Evolutionary conservation across 148 eudicot species (phyloP).

Genomic region (Rheum nobile): DNA sequence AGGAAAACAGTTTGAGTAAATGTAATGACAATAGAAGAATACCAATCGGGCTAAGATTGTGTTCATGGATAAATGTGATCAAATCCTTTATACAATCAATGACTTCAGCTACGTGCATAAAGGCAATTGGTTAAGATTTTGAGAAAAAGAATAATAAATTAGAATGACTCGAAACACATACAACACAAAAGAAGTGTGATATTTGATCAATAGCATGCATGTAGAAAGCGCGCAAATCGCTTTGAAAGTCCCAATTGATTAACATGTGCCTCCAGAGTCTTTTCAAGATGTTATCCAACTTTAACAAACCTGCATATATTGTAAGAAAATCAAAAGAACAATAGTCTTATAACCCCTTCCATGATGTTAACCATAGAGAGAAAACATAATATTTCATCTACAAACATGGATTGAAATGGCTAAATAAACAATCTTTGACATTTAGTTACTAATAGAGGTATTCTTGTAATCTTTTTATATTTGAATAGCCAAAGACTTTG

Average conservation of each 20-base stretch:
- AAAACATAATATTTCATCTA: neutral
- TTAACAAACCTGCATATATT: slow-evolving; percentile 23
- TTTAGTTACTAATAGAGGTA: too few relatives aligned
- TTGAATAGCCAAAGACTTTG: too few relatives aligned
- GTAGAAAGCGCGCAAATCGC: slow-evolving; percentile 31
- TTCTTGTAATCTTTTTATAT: too few relatives aligned
- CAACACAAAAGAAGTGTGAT: neutral
- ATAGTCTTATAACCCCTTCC: neutral
- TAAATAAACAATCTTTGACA: neutral
- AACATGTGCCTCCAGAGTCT: slow-evolving; percentile 25
- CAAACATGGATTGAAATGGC: neutral
- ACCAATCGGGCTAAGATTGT: slow-evolving; percentile 47
- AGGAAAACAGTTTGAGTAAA: too few relatives aligned
- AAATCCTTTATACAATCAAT: too few relatives aligned
- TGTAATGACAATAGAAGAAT: too few relatives aligned
- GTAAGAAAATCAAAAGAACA: neutral
- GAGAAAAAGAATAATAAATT: neutral
- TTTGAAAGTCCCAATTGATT: slow-evolving; percentile 50
- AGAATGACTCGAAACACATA: neutral
- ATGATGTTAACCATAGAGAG: neutral
- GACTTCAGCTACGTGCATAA: slow-evolving; percentile 33
- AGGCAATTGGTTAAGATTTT: neutral
- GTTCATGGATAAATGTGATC: too few relatives aligned
- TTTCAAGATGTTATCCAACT: slow-evolving; percentile 26
- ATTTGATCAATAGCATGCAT: slow-evolving; percentile 27